phyloP scores from a whole-genome alignment of 2,329 filamentous ascomycete species.

The Lanzia echinophila region DNA sequence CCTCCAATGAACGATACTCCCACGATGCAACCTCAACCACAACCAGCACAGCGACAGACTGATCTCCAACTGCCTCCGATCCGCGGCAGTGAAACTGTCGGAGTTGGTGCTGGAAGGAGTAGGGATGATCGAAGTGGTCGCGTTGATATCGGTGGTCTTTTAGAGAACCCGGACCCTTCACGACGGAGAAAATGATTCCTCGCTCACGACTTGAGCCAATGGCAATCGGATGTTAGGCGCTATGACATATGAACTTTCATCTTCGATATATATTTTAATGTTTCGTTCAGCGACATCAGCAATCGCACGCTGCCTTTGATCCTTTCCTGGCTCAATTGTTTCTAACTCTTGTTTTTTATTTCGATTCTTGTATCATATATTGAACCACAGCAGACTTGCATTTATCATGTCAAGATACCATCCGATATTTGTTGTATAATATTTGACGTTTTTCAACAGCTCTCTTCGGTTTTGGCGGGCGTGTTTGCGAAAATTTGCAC shows the following conservation, averaged over 20 bases:
- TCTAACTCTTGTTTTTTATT: not conserved
- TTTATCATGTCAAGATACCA: not conserved
- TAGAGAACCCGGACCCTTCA: constrained; percentile 47
- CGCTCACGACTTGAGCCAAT: not conserved
- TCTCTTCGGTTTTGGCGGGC: not conserved
- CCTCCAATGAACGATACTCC: constrained; percentile 47
- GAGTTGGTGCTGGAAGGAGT: constrained; percentile 32
- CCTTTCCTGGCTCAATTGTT: no score
- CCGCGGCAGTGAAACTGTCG: constrained; percentile 23
- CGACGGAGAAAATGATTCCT: constrained; percentile 1
- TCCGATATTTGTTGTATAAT: not conserved
- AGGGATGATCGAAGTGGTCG: constrained; percentile 45
- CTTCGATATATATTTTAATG: not conserved
- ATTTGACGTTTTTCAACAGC: not conserved
- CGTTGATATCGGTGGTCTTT: constrained; percentile 55
- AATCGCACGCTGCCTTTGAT: no score
- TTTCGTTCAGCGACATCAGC: not conserved
- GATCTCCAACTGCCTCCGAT: constrained; percentile 39
- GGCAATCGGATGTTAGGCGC: not conserved
- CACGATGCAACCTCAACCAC: constrained; percentile 26
- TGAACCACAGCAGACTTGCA: not conserved
- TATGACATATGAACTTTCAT: not conserved
- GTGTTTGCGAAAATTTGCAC: not conserved
- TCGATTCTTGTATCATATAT: constrained; percentile 4
- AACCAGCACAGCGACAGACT: constrained; percentile 33